Conservation (phyloP, 208 protist species). For the Acanthamoeba healyi region DNA sequence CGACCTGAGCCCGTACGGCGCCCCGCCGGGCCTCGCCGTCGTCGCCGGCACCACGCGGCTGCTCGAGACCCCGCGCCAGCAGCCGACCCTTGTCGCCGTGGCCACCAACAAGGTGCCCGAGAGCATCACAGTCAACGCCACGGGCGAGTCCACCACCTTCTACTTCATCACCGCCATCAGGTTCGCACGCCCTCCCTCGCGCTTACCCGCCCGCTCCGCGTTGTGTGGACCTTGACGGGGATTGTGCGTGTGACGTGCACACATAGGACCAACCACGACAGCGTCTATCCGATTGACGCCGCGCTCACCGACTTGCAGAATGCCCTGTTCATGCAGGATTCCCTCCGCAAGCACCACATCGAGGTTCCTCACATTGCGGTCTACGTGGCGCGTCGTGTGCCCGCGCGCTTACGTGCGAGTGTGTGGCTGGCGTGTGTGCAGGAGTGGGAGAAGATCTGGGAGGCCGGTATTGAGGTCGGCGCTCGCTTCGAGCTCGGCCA, state of each 20-base stretch:
- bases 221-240: too few species aligned
- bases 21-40: not conserved
- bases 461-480: constrained; percentile 46
- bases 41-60: not conserved
- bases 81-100: not conserved
- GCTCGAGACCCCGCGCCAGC: not conserved
- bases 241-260: not conserved
- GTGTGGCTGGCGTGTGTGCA: not conserved
- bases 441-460: constrained; percentile 35
- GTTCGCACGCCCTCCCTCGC: not conserved
- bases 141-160: not conserved
- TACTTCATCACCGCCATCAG: constrained; percentile 58
- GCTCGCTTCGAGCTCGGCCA: constrained; percentile 10
- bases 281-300: not conserved
- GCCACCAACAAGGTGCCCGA: not conserved
- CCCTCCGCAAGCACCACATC: not conserved
- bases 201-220: too few species aligned
- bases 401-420: too few species aligned
- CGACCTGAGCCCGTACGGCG: not conserved
- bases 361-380: too few species aligned
- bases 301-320: constrained; percentile 13
- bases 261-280: constrained; percentile 19
- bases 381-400: not conserved
- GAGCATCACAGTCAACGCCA: not conserved
- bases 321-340: not conserved